phyloP scores from a whole-genome alignment of 768 basidiomycete species.

The Amanita polypyramis region DNA sequence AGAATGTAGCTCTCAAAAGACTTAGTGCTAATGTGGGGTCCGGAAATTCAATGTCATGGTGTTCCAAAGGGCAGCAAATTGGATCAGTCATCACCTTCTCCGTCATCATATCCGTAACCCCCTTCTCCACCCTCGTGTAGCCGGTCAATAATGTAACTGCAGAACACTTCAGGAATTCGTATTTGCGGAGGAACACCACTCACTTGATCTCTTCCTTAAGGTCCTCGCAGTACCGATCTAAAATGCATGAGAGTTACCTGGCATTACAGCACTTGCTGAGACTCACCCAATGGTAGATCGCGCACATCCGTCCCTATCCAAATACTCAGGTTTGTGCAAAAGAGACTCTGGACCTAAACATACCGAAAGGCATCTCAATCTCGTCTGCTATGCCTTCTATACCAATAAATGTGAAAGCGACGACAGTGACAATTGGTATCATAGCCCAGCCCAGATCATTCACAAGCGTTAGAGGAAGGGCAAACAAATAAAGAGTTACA shows the following conservation, averaged over 20 bases:
- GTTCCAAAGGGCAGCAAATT: neutral
- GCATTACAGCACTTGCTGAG: neutral
- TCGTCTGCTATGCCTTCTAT: constrained; percentile 94
- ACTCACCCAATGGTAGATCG: constrained; percentile 67
- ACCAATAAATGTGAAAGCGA: constrained; percentile 87
- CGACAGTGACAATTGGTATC: constrained; percentile 76
- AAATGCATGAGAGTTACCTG: neutral
- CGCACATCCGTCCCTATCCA: constrained; percentile 43
- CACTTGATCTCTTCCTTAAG: constrained; percentile 79
- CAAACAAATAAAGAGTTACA: constrained; percentile 86
- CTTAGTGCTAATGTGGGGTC: neutral
- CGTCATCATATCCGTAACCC: constrained; percentile 64
- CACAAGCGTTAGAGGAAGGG: constrained; percentile 80
- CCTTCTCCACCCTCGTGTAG: constrained; percentile 71
- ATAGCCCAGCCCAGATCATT: constrained; percentile 76
- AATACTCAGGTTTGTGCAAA: constrained; percentile 6
- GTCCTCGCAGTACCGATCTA: constrained; percentile 80
- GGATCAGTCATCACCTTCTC: constrained; percentile 70
- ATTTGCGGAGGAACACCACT: constrained; percentile 17
- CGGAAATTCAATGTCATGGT: neutral
- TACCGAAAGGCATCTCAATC: constrained; percentile 93
- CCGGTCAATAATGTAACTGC: constrained; percentile 58
- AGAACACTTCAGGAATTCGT: constrained; percentile 8
- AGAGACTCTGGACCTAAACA: constrained; percentile 11
- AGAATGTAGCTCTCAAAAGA: neutral